A percentile compares a stretch with the other conserved stretches of the same genome.
Evolutionary conservation across 208 protist genomes (phyloP).

Genomic region (Lotmaria passim): DNA sequence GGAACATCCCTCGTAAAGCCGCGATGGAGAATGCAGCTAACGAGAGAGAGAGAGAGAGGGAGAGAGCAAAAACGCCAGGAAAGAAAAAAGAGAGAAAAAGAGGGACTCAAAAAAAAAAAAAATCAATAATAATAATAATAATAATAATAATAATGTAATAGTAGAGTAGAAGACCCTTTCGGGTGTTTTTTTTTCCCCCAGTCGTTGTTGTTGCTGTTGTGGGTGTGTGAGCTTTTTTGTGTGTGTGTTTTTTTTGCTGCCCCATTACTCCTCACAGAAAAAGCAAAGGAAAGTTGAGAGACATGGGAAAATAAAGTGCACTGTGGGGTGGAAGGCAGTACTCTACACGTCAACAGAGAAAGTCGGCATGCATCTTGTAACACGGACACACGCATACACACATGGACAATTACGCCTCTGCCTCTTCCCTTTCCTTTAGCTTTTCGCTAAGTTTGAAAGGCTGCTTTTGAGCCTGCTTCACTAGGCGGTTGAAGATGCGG

Average conservation of each 20-base stretch:
- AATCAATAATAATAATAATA: constrained; percentile 2
- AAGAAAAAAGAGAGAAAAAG: constrained; percentile 7
- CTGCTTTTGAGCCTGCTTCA: constrained; percentile 14
- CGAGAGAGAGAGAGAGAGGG: neutral
- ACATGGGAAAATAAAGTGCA: too few species aligned
- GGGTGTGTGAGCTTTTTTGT: too few species aligned
- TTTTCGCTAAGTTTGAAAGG: neutral
- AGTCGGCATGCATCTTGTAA: too few species aligned
- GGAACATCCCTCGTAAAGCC: too few species aligned
- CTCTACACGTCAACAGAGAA: too few species aligned
- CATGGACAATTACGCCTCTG: neutral
- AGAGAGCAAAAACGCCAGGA: constrained; percentile 5
- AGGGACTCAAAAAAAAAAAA: constrained; percentile 6
- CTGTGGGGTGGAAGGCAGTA: too few species aligned
- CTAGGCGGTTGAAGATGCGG: constrained; percentile 19
- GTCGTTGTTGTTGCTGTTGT: too few species aligned
- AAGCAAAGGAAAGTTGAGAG: too few species aligned
- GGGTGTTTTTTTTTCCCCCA: neutral
- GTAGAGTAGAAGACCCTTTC: too few species aligned
- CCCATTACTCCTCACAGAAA: too few species aligned
- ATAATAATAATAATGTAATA: constrained; percentile 10
- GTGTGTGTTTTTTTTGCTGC: too few species aligned
- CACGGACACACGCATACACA: neutral
- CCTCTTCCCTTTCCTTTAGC: neutral
- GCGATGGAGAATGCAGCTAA: neutral